Evolutionary conservation across 441 rosid genomes (phyloP), one percentile per base, ranked within the genome.

Genomic region (Rhodomyrtus psidioides): DNA sequence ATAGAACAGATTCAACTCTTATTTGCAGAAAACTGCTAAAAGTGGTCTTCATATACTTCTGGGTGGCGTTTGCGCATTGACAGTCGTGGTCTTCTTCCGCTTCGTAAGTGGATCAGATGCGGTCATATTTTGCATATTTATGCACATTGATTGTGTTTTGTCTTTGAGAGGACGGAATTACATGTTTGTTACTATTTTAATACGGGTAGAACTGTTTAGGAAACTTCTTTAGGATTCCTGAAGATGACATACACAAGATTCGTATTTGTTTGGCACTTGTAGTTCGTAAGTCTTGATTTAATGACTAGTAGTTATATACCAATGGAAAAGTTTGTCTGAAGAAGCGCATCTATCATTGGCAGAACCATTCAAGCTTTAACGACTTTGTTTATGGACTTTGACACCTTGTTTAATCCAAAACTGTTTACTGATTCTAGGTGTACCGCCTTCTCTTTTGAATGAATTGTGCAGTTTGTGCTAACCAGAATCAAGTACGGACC

Each of bases 41-140:
- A 97, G 96, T 84, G 99, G 99, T 84, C 96, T 97, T 82, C 98
- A 97, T 87, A 94, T 97, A 86, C 98, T 97, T 65, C 91, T 96
- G 53, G 98, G 98, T 86, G 98, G 98, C 53, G 89, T 97, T 53
- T 97, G 99, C 88, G 99, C 98, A 85, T 87, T 97, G 85, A 94
- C 98, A 56, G 94, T 96, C 85, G 99, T 97, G 87, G 92, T 97
- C 92, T 92, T 94, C 95, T 97, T 97, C 90, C 98, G 99, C 88
- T 95, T 97, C 83, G 99, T 96, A 90, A 96, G 99, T 93, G 65
- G 76, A 49, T 70, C 79, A 26, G 75, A 55, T 60, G 7, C 30
- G 42, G 5, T 57, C 84, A 26, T 26, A 74, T 13, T 53, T 53
- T 82, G 46, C 62, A 55, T 82, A 82, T 82, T 28, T 23, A 12